Percentiles rank a stretch among this genome's conserved stretches.
Evolutionary conservation across 75 land plant species (phyloP).

Genomic region (Selaginella moellendorffii): DNA sequence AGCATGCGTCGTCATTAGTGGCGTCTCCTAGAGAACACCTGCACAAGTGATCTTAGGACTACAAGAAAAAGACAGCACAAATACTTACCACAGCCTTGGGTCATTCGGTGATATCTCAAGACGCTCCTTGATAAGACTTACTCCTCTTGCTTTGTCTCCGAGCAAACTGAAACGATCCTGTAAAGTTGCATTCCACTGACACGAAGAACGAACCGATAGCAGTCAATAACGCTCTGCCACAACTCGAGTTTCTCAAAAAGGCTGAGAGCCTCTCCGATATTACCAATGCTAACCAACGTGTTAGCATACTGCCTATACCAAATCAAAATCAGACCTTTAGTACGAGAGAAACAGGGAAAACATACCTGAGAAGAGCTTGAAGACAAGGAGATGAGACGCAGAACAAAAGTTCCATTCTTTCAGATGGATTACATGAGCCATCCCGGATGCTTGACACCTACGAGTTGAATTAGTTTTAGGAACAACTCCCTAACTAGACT

Average conservation of each 20-base stretch:
- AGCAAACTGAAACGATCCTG: slow-evolving; percentile 32
- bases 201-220: slow-evolving; percentile 43
- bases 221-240: slow-evolving; percentile 87
- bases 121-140: slow-evolving; percentile 64
- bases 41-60: background rate
- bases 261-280: slow-evolving; percentile 76
- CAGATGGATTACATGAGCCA: slow-evolving; percentile 22
- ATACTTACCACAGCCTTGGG: slow-evolving; percentile 69
- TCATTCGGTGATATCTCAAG: slow-evolving; percentile 49
- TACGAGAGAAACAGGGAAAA: too few relatives aligned
- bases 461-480: background rate
- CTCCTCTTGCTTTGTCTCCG: slow-evolving; percentile 76
- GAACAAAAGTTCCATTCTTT: slow-evolving; percentile 49
- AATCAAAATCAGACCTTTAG: background rate
- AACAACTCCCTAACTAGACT: background rate
- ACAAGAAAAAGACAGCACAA: background rate
- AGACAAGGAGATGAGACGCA: slow-evolving; percentile 51
- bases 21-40: slow-evolving; percentile 96
- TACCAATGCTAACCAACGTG: slow-evolving; percentile 60
- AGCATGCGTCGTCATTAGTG: slow-evolving; percentile 58
- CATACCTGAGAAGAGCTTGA: slow-evolving; percentile 71
- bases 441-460: slow-evolving; percentile 40
- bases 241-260: slow-evolving; percentile 85
- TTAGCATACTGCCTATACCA: slow-evolving; percentile 67
- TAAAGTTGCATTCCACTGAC: background rate